Conservation (phyloP, 2,329 filamentous ascomycete genomes). For the Chrysoporthe deuterocubensis region DNA sequence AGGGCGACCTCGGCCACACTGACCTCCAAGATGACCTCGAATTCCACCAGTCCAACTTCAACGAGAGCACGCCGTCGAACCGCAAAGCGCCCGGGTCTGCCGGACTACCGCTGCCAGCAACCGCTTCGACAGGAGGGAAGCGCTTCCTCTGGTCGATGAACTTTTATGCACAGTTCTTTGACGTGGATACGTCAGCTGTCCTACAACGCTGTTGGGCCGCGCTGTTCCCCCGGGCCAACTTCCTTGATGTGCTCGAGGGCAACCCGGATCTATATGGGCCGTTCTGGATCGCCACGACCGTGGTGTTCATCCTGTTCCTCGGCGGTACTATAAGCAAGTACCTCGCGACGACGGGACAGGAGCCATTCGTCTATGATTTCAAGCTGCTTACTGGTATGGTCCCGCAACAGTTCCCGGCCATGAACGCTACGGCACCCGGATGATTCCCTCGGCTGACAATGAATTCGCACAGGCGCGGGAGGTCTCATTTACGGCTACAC, state of each 20-base stretch:
- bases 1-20: conserved; percentile 97
- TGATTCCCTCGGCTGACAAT: conserved; percentile 10
- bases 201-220: conserved; percentile 84
- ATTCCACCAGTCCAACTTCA: conserved; percentile 93
- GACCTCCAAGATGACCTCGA: conserved; percentile 98
- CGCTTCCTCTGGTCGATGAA: conserved; percentile 89
- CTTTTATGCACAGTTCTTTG: conserved; percentile 98
- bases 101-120: conserved; percentile 60
- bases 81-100: conserved; percentile 54
- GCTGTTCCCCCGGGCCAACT: conserved; percentile 90
- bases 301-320: conserved; percentile 92
- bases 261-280: conserved; percentile 97
- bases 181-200: conserved; percentile 93
- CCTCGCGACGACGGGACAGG: conserved; percentile 68
- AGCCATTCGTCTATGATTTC: conserved; percentile 90
- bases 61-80: conserved; percentile 56
- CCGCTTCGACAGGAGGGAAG: conserved; percentile 64
- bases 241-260: conserved; percentile 94
- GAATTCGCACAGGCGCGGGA: conserved; percentile 65
- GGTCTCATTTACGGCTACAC: conserved; percentile 97
- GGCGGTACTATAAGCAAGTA: conserved; percentile 96
- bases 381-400: conserved; percentile 76
- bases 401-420: background rate
- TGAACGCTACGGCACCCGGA: background rate
- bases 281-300: conserved; percentile 98